These are phyloP conservation scores for Wickerhamomyces queroliae DNA, from an alignment of 805 yeast species.

Conservation along the genomic window DNA sequence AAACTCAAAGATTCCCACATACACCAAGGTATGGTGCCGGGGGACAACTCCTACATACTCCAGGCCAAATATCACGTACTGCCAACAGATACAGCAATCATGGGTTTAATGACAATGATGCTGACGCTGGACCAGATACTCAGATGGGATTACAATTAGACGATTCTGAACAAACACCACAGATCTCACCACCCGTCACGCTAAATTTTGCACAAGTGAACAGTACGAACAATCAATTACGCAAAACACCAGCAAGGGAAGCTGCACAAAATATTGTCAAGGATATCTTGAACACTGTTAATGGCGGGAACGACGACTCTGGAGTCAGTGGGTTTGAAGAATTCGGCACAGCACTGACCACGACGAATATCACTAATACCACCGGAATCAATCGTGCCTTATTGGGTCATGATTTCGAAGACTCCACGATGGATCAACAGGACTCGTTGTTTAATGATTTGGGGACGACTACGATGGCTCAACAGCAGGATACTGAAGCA, in stretches of 20 bases:
- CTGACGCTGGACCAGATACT: conserved; percentile 1
- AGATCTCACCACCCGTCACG: conserved; percentile 21
- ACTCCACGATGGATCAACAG: background rate
- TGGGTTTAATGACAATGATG: background rate
- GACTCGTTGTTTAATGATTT: conserved; percentile 6
- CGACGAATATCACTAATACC: background rate
- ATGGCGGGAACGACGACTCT: conserved; percentile 21
- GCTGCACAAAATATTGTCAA: conserved; percentile 20
- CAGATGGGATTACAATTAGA: conserved; percentile 7
- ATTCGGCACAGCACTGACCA: background rate
- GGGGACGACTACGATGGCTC: conserved; percentile 1
- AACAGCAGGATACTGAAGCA: background rate
- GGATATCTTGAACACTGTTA: conserved; percentile 18
- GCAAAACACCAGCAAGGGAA: conserved; percentile 16
- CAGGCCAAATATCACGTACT: conserved; percentile 12
- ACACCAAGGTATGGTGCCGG: conserved; percentile 41
- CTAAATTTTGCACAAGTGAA: conserved; percentile 14
- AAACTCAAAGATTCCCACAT: conserved; percentile 36
- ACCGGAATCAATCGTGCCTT: background rate
- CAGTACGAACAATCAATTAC: background rate
- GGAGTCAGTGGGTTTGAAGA: conserved; percentile 3
- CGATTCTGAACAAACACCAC: conserved; percentile 19
- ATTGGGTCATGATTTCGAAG: background rate
- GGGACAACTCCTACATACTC: conserved; percentile 27
- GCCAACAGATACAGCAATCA: conserved; percentile 14